Evolutionary conservation across 73 alveolate species (phyloP).

Genomic region (Stentor coeruleus): DNA sequence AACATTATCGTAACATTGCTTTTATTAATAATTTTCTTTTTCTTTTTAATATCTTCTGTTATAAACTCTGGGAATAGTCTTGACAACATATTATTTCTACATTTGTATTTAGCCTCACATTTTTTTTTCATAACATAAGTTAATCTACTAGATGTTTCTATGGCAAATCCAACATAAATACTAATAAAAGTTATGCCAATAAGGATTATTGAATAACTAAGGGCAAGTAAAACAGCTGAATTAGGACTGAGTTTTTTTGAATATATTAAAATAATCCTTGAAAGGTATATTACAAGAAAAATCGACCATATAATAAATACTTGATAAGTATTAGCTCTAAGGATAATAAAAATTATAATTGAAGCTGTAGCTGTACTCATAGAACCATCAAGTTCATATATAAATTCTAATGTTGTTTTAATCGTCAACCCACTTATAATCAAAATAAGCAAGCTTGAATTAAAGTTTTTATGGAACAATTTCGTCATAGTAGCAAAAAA

Average conservation of each 20-base stretch:
- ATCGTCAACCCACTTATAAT: not conserved
- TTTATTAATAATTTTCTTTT: constrained; percentile 53
- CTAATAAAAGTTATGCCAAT: not conserved
- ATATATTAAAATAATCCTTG: not conserved
- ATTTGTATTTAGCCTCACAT: constrained; percentile 8
- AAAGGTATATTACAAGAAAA: not conserved
- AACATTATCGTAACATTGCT: constrained; percentile 68
- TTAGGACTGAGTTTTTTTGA: not conserved
- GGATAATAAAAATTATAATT: not conserved
- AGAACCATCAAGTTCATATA: not conserved
- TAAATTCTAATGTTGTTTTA: not conserved
- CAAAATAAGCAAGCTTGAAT: not conserved
- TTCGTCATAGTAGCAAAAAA: too few species aligned
- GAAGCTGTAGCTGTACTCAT: not conserved
- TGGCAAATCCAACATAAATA: not conserved
- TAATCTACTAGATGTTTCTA: not conserved
- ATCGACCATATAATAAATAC: not conserved
- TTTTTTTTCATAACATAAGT: not conserved
- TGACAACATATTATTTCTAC: constrained; percentile 46
- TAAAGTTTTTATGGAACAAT: not conserved
- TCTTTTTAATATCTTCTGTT: constrained; percentile 56
- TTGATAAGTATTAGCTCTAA: constrained; percentile 5
- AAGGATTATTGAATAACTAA: not conserved
- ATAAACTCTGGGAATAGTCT: constrained; percentile 69
- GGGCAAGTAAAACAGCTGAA: not conserved